Evolutionary conservation across 495 filamentous ascomycete species (phyloP).

Genomic region (Filosporella fistucella): DNA sequence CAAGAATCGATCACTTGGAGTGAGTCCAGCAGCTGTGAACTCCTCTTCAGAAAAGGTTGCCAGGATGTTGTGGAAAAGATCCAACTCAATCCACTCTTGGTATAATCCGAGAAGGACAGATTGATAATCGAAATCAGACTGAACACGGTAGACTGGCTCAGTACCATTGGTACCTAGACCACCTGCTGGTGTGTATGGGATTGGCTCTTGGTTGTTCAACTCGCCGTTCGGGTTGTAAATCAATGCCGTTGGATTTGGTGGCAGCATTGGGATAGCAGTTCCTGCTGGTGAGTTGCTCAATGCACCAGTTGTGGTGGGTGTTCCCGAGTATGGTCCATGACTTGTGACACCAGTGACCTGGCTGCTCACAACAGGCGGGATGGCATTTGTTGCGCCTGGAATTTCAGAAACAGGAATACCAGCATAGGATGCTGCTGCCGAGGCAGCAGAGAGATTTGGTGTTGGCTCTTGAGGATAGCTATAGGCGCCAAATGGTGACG

Average conservation of each 20-base stretch:
- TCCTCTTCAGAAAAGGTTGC: constrained; percentile 65
- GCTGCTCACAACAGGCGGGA: constrained; percentile 23
- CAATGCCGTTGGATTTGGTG: constrained; percentile 45
- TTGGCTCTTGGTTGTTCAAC: constrained; percentile 59
- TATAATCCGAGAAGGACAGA: constrained; percentile 66
- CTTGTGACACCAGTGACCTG: constrained; percentile 22
- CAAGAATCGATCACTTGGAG: constrained; percentile 61
- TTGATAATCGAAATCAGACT: constrained; percentile 72
- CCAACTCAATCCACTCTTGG: constrained; percentile 85
- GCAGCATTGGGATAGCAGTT: constrained; percentile 41
- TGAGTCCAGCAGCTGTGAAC: constrained; percentile 64
- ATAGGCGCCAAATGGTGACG: constrained; percentile 7
- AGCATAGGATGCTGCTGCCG: constrained; percentile 12
- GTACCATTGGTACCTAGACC: constrained; percentile 78
- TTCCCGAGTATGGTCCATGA: constrained; percentile 55
- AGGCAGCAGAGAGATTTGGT: constrained; percentile 11
- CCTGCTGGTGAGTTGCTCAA: constrained; percentile 43
- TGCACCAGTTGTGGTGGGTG: constrained; percentile 53
- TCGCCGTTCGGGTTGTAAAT: constrained; percentile 68
- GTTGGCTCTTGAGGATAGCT: constrained; percentile 7
- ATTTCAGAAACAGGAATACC: constrained; percentile 15
- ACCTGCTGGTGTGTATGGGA: constrained; percentile 69
- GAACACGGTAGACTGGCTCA: constrained; percentile 64
- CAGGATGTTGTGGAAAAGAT: constrained; percentile 80
- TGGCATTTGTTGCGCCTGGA: constrained; percentile 17